These are phyloP conservation scores for Bretziella fagacearum DNA, from an alignment of 2,329 filamentous ascomycete species.

Conservation along the genomic window DNA sequence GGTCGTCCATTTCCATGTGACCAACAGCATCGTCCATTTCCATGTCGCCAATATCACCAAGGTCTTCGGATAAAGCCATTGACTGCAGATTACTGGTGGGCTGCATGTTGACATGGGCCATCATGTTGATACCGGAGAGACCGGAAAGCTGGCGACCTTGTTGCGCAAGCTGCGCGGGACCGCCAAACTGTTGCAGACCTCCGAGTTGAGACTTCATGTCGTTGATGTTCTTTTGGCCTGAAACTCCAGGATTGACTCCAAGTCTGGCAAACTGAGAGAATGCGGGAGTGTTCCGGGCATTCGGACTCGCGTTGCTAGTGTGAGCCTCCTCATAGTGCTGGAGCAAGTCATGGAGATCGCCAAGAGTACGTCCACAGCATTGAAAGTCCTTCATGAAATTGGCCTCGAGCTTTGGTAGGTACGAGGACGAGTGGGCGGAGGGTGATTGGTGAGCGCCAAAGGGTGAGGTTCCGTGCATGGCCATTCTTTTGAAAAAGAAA, in stretches of 20 bases:
- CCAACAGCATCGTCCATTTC: slow-evolving; percentile 79
- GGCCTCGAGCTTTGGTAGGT: slow-evolving; percentile 87
- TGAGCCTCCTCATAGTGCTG: slow-evolving; percentile 96
- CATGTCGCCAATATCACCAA: slow-evolving; percentile 86
- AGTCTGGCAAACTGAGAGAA: slow-evolving; percentile 24
- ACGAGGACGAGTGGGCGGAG: slow-evolving; percentile 90
- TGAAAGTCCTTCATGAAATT: slow-evolving; percentile 97
- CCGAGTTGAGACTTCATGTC: slow-evolving; percentile 4
- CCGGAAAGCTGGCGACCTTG: slow-evolving; percentile 15
- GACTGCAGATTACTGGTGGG: slow-evolving; percentile 27
- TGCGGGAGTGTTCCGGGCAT: slow-evolving; percentile 24
- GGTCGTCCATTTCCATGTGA: slow-evolving; percentile 45
- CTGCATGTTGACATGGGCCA: slow-evolving; percentile 25
- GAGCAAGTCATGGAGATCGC: slow-evolving; percentile 82
- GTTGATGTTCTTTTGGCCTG: slow-evolving; percentile 6
- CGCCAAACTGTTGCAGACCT: slow-evolving; percentile 13
- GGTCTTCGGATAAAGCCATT: slow-evolving; percentile 33
- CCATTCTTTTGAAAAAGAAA: slow-evolving; percentile 43
- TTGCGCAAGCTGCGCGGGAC: slow-evolving; percentile 14
- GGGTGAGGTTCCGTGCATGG: slow-evolving; percentile 93
- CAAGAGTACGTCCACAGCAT: slow-evolving; percentile 78
- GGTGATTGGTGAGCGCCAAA: slow-evolving; percentile 70
- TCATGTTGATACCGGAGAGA: slow-evolving; percentile 13
- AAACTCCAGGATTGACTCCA: neutral
- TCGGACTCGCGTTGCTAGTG: slow-evolving; percentile 39